A percentile compares a stretch with the other conserved stretches of the same genome.
These are phyloP conservation scores for Isatis lusitanica DNA, from an alignment of 441 rosid species.

Conservation along the genomic window DNA sequence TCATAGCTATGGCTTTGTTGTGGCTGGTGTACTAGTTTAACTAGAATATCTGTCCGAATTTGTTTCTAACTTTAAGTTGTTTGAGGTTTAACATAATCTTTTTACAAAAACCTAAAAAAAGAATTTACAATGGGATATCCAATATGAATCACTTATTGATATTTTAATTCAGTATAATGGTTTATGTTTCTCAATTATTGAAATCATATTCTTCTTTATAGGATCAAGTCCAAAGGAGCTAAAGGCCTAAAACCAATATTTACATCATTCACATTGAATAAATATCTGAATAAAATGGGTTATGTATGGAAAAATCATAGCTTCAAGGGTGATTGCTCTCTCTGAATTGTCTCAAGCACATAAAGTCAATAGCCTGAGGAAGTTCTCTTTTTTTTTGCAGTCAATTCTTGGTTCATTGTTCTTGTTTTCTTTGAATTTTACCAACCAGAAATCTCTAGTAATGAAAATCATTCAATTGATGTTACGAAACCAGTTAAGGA, in stretches of 20 bases:
- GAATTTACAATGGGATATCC: not conserved
- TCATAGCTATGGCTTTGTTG: constrained; percentile 6
- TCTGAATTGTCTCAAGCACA: constrained; percentile 9
- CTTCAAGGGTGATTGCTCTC: constrained; percentile 13
- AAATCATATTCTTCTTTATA: not conserved
- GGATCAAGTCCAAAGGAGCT: not conserved
- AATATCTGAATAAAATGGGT: not conserved
- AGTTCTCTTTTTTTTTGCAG: not conserved
- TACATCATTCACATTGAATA: not conserved
- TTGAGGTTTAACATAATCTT: not conserved
- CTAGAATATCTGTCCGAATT: constrained; percentile 13
- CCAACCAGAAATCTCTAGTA: not conserved
- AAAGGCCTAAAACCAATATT: not conserved
- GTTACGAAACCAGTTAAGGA: not conserved
- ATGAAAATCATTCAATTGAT: not conserved
- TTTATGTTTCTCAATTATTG: not conserved
- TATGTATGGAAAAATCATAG: not conserved
- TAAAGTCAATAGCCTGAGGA: not conserved
- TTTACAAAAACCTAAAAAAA: not conserved
- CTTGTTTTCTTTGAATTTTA: not conserved
- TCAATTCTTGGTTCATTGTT: not conserved
- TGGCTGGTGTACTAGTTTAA: constrained; percentile 13
- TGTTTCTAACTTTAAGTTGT: constrained; percentile 21
- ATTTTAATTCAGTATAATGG: not conserved
- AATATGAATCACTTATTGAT: not conserved